These are phyloP conservation scores for Obba rivulosa DNA, from an alignment of 768 basidiomycete genomes.

Conservation along the genomic window DNA sequence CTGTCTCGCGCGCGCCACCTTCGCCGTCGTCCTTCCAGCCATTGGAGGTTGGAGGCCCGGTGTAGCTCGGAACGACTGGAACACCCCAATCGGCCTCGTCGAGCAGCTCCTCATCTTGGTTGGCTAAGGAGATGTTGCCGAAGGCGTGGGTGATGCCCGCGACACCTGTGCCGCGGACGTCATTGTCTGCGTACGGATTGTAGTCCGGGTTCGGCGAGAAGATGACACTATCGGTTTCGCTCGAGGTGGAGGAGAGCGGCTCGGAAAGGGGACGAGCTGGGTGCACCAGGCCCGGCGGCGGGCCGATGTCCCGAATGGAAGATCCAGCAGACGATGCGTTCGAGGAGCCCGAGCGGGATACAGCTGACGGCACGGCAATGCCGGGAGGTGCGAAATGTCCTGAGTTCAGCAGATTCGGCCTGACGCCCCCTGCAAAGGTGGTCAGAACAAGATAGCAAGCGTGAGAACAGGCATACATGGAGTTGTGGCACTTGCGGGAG, in stretches of 20 bases:
- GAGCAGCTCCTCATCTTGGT: neutral
- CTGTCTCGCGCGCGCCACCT: neutral
- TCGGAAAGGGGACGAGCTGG: too few relatives aligned
- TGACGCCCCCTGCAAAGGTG: neutral
- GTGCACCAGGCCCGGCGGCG: too few relatives aligned
- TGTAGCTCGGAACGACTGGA: neutral
- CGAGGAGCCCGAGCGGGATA: constrained; percentile 1
- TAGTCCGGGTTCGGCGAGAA: neutral
- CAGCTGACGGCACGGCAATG: neutral
- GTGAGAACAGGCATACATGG: too few relatives aligned
- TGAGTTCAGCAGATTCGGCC: neutral
- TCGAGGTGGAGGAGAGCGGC: too few relatives aligned
- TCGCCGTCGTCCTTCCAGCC: neutral
- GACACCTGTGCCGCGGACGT: neutral
- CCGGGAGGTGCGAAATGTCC: constrained; percentile 1
- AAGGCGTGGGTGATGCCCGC: neutral
- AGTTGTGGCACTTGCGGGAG: constrained; percentile 1
- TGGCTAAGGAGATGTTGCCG: neutral
- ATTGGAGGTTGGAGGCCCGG: neutral
- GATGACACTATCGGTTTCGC: neutral
- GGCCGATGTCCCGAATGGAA: too few relatives aligned
- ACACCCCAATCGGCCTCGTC: neutral
- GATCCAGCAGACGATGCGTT: neutral
- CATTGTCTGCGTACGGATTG: neutral
- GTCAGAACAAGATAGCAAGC: neutral